Evolutionary conservation across 2,329 filamentous ascomycete genomes (phyloP), one percentile per base, ranked within the genome.

Genomic region (Bisporella sp.): DNA sequence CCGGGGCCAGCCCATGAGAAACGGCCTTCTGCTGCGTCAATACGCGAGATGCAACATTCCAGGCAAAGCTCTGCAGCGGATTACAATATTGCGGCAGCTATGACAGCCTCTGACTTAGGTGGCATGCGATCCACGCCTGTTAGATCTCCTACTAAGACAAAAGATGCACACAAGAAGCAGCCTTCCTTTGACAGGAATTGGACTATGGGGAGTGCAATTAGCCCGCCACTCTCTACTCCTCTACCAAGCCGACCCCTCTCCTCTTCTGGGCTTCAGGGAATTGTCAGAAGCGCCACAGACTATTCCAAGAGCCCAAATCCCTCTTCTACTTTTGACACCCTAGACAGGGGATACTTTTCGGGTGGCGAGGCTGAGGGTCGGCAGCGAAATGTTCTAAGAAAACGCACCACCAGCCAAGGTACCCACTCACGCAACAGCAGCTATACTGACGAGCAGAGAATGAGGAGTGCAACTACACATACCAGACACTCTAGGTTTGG

Each of bases 301-400:
- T 69, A 43, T 37, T 48, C 58, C 31, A 56, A 58, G 45, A 50
- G 48, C 41, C 48, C 49, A 13, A 48, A 32, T 28, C 54, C 58
- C 29, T 46, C 54, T 8, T 55, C 52, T 87, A 95, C 54, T 68
- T 89, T 61, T 42, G 62, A 66, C 43, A 31, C 53, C 8, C 47
- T 63, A 12, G 93, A 97, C 62, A 81, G 89, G 35, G 92, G 91
- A 29, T 97, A 97, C 67, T 96, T 96, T 64, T 96, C 92, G 6
- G 89, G 91, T 3, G 87, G 86, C 12, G 92, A 97, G 62, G 74
- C 83, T 8, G 90, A 96, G 56, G 79, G 79, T 41, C 81, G 85
- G 51, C 82, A 80, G 60, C 80, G 87, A 43, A 95, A 89, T 64
- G 75, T 93, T 44, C 73, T 96, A 57, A 89, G 88, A 67, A 95